Evolutionary conservation across 768 basidiomycete species (phyloP), one percentile per base, ranked within the genome.

Genomic region (Boletus pseudopeckii): DNA sequence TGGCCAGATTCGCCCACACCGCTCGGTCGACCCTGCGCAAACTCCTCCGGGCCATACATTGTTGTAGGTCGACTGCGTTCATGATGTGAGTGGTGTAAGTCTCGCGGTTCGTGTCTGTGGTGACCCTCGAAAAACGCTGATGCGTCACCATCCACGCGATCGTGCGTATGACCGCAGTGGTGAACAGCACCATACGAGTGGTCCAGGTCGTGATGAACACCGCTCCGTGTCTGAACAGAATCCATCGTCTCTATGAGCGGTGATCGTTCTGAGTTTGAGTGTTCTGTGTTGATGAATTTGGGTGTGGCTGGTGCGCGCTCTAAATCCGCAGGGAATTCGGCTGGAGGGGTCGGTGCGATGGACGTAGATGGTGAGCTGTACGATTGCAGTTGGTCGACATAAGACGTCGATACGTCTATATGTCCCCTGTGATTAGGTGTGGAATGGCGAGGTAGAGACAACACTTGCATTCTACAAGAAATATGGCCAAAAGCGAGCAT

Each of bases 381-480:
- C 2, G 82, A 80, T 1, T 89, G 84, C 0, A 92, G 77, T 49
- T 75, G 77, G 50, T 90, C 83, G 13, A 90, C 90, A 59, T 83
- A 90, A 3, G 85, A 78, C 0, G 86, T 89, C 18, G 89, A 90
- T 42, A 82, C 68, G 62, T 89, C 90, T 92, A 60, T n/a, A 40
- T 13, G 33, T 14, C 24, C 26, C 4, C 3, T 14, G 6, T 33
- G 17, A 40, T 58, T 15, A 54, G 33, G 7, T 9, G 5, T 13
- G 22, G 39, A 56, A 17, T 17, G 28, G 14, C 1, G 15, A 37
- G 13, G 11, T 0, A n/a, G 51, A 15, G 15, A 59, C 32, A 30
- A 55, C 1, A 74, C 86, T 36, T 65, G 86, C 90, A 92, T 81
- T 92, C 90, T 30, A 92, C 71, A 6, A 90, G 68, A 66, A 92